These are phyloP conservation scores for Cladosporium sp. DNA, from an alignment of 2,329 filamentous ascomycete species.

Conservation along the genomic window DNA sequence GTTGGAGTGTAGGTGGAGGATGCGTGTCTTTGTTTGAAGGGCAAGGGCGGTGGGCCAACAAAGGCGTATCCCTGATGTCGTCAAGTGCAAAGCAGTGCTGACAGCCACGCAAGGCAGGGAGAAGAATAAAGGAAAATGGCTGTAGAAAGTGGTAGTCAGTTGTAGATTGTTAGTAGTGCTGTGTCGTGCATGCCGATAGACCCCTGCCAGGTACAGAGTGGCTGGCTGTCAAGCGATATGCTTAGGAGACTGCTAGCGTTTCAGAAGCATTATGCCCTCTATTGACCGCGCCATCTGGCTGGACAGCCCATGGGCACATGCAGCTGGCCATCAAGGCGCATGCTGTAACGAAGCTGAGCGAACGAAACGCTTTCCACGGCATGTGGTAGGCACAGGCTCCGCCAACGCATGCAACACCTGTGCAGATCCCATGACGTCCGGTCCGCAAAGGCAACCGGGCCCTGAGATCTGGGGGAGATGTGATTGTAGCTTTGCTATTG, in stretches of 20 bases:
- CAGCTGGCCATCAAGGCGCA: background rate
- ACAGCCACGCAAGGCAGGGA: background rate
- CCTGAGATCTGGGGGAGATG: background rate
- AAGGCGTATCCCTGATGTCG: background rate
- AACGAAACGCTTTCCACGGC: background rate
- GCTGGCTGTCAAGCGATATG: background rate
- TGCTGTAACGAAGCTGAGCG: background rate
- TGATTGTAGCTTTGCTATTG: background rate
- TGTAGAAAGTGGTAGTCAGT: background rate
- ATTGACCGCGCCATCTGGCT: background rate
- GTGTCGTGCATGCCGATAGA: background rate
- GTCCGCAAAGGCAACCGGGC: background rate
- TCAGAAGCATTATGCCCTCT: background rate
- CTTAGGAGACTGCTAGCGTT: background rate
- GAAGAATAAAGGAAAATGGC: background rate
- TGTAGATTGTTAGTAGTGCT: background rate
- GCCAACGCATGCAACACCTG: background rate
- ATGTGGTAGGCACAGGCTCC: background rate
- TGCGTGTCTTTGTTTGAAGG: constrained; percentile 1
- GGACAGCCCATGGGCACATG: constrained; percentile 20
- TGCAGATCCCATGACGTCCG: constrained; percentile 1
- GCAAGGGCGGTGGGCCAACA: constrained; percentile 1
- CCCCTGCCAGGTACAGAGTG: background rate
- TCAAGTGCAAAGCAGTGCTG: background rate
- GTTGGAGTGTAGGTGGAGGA: background rate